Evolutionary conservation across 164 flowering plant species (phyloP).

Genomic region (Protea cynaroides): DNA sequence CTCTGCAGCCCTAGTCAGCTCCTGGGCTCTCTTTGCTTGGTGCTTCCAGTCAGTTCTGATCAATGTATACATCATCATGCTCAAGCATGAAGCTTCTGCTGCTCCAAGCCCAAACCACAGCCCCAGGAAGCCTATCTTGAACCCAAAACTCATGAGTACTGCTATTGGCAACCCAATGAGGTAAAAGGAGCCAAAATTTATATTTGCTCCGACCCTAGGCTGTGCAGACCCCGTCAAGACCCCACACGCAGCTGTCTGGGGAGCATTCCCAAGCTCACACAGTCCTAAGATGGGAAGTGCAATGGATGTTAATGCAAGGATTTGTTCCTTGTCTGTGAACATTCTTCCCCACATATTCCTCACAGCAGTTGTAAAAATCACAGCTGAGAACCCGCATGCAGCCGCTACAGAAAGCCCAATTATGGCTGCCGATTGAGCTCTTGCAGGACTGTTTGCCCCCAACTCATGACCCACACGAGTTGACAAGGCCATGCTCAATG

Average conservation of each 20-base stretch:
- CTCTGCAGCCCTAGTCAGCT: slow-evolving; percentile 25
- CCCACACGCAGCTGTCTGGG: slow-evolving; percentile 49
- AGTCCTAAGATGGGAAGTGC: slow-evolving; percentile 42
- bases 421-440: slow-evolving; percentile 33
- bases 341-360: slow-evolving; percentile 40
- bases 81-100: slow-evolving; percentile 35
- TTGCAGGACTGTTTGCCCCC: slow-evolving; percentile 38
- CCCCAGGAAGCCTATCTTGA: slow-evolving; percentile 36
- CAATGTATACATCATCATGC: slow-evolving; percentile 40
- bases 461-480: slow-evolving; percentile 43
- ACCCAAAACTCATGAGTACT: slow-evolving; percentile 24
- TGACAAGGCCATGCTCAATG: slow-evolving; percentile 29
- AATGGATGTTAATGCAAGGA: slow-evolving; percentile 23
- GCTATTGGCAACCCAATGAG: slow-evolving; percentile 44
- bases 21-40: slow-evolving; percentile 37
- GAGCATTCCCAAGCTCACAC: slow-evolving; percentile 40
- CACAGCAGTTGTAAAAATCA: slow-evolving; percentile 20
- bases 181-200: slow-evolving; percentile 44
- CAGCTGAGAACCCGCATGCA: slow-evolving; percentile 21
- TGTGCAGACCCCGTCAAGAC: slow-evolving; percentile 51
- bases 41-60: slow-evolving; percentile 42
- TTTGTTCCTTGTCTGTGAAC: slow-evolving; percentile 33
- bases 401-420: slow-evolving; percentile 29
- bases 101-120: slow-evolving; percentile 44
- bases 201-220: slow-evolving; percentile 36